phyloP scores from a whole-genome alignment of 31 red algal species.

The Bonnemaisonia californica region DNA sequence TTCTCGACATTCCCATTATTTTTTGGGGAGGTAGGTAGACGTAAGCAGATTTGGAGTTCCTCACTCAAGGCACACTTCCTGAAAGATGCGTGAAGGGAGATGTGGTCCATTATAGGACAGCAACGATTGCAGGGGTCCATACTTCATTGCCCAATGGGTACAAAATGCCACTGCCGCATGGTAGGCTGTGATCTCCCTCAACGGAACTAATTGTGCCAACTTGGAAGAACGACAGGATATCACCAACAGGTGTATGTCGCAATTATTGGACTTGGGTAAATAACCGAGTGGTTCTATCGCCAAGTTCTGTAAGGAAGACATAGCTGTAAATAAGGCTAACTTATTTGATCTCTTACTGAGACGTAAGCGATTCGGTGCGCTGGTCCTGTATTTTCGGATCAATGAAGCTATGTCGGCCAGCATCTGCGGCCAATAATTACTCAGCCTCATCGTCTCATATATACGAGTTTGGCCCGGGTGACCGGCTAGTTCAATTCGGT shows the following conservation, averaged over 20 bases:
- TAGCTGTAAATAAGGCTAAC: constrained; percentile 13
- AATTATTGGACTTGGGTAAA: too few relatives aligned
- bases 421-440: not conserved
- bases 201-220: not conserved
- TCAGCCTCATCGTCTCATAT: not conserved
- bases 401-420: too few relatives aligned
- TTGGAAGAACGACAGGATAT: too few relatives aligned
- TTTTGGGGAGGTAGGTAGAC: constrained; percentile 1
- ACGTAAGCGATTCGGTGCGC: constrained; percentile 16
- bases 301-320: constrained; percentile 8
- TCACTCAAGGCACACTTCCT: constrained; percentile 20
- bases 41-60: constrained; percentile 19
- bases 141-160: too few relatives aligned
- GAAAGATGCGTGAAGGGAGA: constrained; percentile 24
- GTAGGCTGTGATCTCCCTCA: constrained; percentile 10
- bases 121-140: constrained; percentile 21
- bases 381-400: too few relatives aligned
- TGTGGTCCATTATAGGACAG: constrained; percentile 24
- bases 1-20: constrained; percentile 14
- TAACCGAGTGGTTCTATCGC: constrained; percentile 35
- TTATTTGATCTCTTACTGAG: too few relatives aligned
- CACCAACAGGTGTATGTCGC: too few relatives aligned
- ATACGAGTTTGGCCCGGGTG: constrained; percentile 24
- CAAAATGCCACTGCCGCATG: constrained; percentile 13
- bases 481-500: too few relatives aligned